Evolutionary conservation across 1,284 basidiomycete genomes (phyloP), one percentile per base, ranked within the genome.

Genomic region (Ustilago sp.): DNA sequence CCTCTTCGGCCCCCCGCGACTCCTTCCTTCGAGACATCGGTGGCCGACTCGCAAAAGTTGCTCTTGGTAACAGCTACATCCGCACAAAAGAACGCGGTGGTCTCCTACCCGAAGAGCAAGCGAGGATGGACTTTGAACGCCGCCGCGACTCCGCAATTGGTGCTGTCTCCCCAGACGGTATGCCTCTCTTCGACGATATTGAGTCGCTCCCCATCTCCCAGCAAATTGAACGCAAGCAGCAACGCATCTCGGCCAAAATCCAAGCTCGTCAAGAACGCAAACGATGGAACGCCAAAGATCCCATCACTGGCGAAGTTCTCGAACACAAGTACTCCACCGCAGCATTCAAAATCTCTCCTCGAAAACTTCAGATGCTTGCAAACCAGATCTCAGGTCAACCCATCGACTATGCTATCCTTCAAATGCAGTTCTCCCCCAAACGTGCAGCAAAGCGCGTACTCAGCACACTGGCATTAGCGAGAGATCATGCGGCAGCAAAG

Each of bases 351-450:
- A 94, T 95, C 55, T 95, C 94, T 9, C 93, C 93, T 77, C 90
- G 94, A 65, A 98, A 98, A 87, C 89, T 98, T 60, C 95, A 96
- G 86, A 90, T 92, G 88, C 89, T 99, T 48, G 92, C 93, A 8
- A 89, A 91, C 62, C 94, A 98, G 86, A 94, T 98, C 78, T 89
- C 93, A 9, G 81, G 81, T 2, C 80, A 84, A 56, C 83, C 83
- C 3, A 82, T 86, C 68, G 95, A 98, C 87, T 91, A 93, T 83
- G 95, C 96, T 32, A 95, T 99, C 83, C 88, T 98, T 59, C 96
- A 99, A 85, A 96, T 98, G 93, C 91, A 93, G 85, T 97, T 98
- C 87, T 93, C 92, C 79, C 91, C 95, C 86, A 98, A 98, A 88
- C 90, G 94, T 15, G 93, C 93, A 11, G 92, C 93, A 65, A 90